Evolutionary conservation across 2,329 filamentous ascomycete genomes (phyloP), one percentile per base, ranked within the genome.

Genomic region (Hypoxylon sp.): DNA sequence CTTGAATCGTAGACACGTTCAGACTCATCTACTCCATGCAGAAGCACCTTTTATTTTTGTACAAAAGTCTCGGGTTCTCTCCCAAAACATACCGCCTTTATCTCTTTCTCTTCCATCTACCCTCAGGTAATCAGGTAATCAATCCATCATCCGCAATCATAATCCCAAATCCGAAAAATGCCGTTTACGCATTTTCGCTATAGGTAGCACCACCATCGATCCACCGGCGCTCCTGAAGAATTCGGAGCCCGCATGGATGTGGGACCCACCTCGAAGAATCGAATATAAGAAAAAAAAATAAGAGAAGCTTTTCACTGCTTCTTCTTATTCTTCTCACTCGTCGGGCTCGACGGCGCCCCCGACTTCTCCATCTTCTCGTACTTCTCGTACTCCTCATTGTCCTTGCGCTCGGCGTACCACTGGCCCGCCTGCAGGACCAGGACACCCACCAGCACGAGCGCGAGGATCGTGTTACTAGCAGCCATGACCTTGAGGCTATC

Each of bases 371-470:
- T 66, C 43, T 62, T 80, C 71, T 89, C 87, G 69, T 90, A 84
- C 76, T 88, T 86, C 75, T 87, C 88, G 60, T 87, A 84, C 79
- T 97, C 94, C 77, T 94, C 91, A 75, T 86, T 85, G 80, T 98
- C 94, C 82, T 96, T 96, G 77, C 92, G 87, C 86, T 98, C 94
- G 25, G 96, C 96, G 82, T 99, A 99, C 96, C 95, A 98, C 85
- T 98, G 93, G 9, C 96, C 96, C 19, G 93, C 93, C 87, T 99
- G 96, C 75, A 99, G 81, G 32, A 97, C 92, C 70, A 99, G 78
- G 8, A 99, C 92, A 4, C 96, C 96, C 2, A 98, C 90, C 56
- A 99, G 81, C 29, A 99, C 93, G 46, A 99, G 86, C 34, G 95
- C 96, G 61, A 98, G 81, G 77, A 99, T 99, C 2, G 96, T 98